phyloP scores from a whole-genome alignment of 768 basidiomycete genomes.

The Cystofilobasidium macerans region DNA sequence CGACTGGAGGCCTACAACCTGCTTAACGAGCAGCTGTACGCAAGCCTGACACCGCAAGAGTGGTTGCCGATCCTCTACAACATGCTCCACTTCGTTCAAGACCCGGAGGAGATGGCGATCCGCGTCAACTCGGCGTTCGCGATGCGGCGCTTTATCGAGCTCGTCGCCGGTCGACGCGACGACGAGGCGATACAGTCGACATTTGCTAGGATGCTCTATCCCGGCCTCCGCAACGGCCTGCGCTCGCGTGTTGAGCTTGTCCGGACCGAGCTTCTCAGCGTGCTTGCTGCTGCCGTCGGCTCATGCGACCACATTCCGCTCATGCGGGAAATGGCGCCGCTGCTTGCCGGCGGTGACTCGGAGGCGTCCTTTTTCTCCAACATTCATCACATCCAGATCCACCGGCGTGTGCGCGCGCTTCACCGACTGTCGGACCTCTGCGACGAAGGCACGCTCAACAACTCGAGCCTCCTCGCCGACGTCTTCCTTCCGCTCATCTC shows the following conservation, averaged over 20 bases:
- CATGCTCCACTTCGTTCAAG: constrained; percentile 73
- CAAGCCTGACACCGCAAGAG: constrained; percentile 39
- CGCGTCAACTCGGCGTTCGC: constrained; percentile 66
- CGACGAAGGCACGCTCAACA: constrained; percentile 54
- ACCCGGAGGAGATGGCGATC: constrained; percentile 74
- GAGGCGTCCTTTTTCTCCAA: constrained; percentile 98
- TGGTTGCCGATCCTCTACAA: constrained; percentile 82
- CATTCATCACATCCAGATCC: constrained; percentile 81
- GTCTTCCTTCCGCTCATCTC: constrained; percentile 78
- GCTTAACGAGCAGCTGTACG: constrained; percentile 54
- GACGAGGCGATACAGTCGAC: constrained; percentile 42
- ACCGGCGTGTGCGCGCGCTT: constrained; percentile 75
- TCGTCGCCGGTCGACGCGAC: constrained; percentile 28
- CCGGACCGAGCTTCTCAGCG: constrained; percentile 67
- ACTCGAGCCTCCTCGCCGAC: constrained; percentile 55
- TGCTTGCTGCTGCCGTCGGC: constrained; percentile 62
- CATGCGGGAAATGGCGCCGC: constrained; percentile 65
- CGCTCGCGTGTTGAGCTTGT: constrained; percentile 73
- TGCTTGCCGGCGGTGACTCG: constrained; percentile 76
- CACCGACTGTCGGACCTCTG: constrained; percentile 71
- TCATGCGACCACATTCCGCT: constrained; percentile 51
- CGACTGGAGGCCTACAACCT: constrained; percentile 62
- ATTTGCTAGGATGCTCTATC: constrained; percentile 57
- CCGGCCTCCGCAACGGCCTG: constrained; percentile 68
- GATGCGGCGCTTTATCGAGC: constrained; percentile 65